phyloP scores from a whole-genome alignment of 345 rosid genomes.

The Gossypium thurberi region DNA sequence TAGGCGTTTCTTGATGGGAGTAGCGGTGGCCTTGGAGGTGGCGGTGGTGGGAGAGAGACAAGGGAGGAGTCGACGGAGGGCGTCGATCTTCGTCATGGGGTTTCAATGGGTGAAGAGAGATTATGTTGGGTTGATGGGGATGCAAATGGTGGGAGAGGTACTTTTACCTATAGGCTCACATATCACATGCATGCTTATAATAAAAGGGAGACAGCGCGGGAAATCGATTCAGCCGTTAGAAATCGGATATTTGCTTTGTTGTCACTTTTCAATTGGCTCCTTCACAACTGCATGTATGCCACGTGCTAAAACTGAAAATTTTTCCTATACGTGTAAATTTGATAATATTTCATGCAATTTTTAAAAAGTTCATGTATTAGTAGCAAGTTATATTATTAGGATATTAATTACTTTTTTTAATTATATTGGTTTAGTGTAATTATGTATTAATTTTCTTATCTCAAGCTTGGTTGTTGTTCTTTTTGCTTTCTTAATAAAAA shows the following conservation, averaged over 20 bases:
- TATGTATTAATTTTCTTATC: too few species aligned
- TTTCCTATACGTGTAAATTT: too few species aligned
- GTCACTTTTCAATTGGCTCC: background rate
- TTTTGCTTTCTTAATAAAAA: too few species aligned
- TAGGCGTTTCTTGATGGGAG: constrained; percentile 53
- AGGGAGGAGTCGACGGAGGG: constrained; percentile 67
- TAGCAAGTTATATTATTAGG: too few species aligned
- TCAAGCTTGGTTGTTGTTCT: too few species aligned
- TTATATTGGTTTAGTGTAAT: too few species aligned
- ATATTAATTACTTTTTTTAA: too few species aligned
- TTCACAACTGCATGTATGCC: background rate
- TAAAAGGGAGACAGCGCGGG: constrained; percentile 13
- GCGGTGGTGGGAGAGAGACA: constrained; percentile 36
- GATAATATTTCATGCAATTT: too few species aligned
- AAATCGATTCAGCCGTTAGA: constrained; percentile 3
- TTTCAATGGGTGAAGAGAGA: background rate
- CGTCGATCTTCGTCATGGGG: constrained; percentile 53
- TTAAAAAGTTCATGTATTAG: too few species aligned
- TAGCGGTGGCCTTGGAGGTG: constrained; percentile 12
- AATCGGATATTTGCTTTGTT: background rate
- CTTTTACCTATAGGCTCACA: background rate
- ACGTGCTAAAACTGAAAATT: background rate
- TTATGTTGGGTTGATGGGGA: background rate
- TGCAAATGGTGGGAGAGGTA: background rate
- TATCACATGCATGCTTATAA: background rate